phyloP scores from a whole-genome alignment of 768 basidiomycete genomes.

The Pulveroboletus sp. region DNA sequence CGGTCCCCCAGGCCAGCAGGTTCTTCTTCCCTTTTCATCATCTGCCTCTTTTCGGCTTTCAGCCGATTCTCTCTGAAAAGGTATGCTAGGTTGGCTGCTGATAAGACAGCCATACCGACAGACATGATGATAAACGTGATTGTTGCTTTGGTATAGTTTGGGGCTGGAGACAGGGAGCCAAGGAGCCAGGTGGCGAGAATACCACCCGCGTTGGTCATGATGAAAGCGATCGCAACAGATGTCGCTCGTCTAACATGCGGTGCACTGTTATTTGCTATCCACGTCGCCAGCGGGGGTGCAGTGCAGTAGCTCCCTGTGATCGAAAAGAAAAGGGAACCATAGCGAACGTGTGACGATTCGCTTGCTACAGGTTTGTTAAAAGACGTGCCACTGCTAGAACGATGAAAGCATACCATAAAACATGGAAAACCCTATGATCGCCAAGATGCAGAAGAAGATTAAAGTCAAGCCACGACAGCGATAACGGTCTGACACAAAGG shows the following conservation, averaged over 20 bases:
- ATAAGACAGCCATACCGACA: slow-evolving; percentile 36
- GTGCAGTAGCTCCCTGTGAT: slow-evolving; percentile 46
- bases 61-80: slow-evolving; percentile 42
- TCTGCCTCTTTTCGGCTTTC: slow-evolving; percentile 38
- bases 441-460: slow-evolving; percentile 43
- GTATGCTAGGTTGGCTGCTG: slow-evolving; percentile 38
- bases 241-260: slow-evolving; percentile 59
- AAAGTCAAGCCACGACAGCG: slow-evolving; percentile 46
- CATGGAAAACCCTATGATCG: slow-evolving; percentile 29
- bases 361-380: slow-evolving; percentile 9
- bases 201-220: slow-evolving; percentile 54
- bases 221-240: slow-evolving; percentile 51
- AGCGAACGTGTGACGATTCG: slow-evolving; percentile 41
- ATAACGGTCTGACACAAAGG: slow-evolving; percentile 49
- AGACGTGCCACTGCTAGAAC: not conserved
- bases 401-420: not conserved
- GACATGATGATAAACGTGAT: slow-evolving; percentile 37
- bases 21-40: slow-evolving; percentile 36
- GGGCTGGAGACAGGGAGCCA: slow-evolving; percentile 46
- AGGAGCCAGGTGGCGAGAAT: slow-evolving; percentile 65
- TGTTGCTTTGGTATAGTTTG: slow-evolving; percentile 49
- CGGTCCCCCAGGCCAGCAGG: slow-evolving; percentile 43
- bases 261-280: slow-evolving; percentile 61
- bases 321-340: slow-evolving; percentile 56
- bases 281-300: slow-evolving; percentile 52